Evolutionary conservation across 768 basidiomycete genomes (phyloP).

Genomic region (Pholiota conissans): DNA sequence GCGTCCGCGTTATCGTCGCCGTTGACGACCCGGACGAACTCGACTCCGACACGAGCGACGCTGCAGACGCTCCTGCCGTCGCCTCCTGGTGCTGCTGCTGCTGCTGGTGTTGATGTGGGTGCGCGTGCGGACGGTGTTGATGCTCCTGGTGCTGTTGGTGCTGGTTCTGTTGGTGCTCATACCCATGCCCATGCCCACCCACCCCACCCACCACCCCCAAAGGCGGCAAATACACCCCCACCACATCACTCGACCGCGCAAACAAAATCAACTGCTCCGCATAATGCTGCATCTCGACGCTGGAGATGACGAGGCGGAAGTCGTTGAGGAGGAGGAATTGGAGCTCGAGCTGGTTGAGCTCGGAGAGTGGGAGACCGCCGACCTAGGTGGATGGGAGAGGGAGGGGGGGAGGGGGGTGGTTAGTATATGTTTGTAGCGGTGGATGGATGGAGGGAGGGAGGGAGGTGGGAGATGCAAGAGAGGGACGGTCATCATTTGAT

Average conservation of each 20-base stretch:
- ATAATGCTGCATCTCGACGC: conserved; percentile 93
- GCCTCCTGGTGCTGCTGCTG: background rate
- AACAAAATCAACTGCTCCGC: conserved; percentile 86
- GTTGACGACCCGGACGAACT: conserved; percentile 13
- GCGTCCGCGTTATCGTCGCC: conserved; percentile 2
- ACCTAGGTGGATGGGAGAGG: conserved; percentile 57
- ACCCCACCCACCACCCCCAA: background rate
- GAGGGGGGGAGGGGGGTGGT: no score
- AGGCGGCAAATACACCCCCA: conserved; percentile 3
- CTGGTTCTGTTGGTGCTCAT: background rate
- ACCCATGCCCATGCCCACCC: background rate
- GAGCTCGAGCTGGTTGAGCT: conserved; percentile 95
- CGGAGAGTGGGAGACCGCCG: conserved; percentile 88
- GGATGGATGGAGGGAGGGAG: background rate
- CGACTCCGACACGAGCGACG: background rate
- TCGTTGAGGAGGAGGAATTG: conserved; percentile 97
- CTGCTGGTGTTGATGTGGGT: conserved; percentile 4
- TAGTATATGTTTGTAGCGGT: background rate
- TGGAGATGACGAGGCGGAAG: conserved; percentile 85
- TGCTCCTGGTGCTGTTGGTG: background rate
- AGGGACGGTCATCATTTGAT: no score
- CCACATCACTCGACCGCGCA: conserved; percentile 37
- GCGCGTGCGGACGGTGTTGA: background rate
- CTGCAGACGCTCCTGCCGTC: background rate
- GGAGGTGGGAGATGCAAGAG: background rate